Percentiles rank a stretch among this genome's conserved stretches.
phyloP scores from a whole-genome alignment of 2,329 filamentous ascomycete species.

The Colletotrichum lupini region DNA sequence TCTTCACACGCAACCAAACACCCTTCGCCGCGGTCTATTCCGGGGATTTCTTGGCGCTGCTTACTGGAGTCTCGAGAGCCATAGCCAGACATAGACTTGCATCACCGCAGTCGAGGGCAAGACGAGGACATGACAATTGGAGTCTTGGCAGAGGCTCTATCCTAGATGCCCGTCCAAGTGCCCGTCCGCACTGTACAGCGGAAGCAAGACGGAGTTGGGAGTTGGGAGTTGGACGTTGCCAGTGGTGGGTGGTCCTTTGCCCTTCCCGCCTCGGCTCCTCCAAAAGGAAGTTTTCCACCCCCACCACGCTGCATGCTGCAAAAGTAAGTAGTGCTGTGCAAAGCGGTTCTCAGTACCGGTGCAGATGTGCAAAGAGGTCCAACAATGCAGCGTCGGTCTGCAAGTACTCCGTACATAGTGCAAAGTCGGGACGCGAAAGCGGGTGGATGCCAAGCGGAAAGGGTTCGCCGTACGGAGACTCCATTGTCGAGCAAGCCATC shows the following conservation, averaged over 20 bases:
- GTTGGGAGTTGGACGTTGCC: neutral
- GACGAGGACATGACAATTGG: conserved; percentile 32
- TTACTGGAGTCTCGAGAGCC: neutral
- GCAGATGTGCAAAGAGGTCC: neutral
- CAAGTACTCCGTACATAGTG: neutral
- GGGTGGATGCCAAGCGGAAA: conserved; percentile 1
- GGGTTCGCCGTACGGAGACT: neutral
- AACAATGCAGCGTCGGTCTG: neutral
- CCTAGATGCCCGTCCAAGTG: conserved; percentile 5
- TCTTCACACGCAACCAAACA: conserved; percentile 7
- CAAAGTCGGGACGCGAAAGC: neutral
- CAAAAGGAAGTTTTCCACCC: neutral
- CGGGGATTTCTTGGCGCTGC: conserved; percentile 28
- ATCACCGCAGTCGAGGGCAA: conserved; percentile 20
- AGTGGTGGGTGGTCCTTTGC: neutral
- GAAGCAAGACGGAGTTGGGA: neutral
- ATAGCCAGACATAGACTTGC: neutral
- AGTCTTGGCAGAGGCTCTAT: conserved; percentile 29
- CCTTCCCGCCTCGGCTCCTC: neutral
- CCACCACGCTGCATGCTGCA: neutral
- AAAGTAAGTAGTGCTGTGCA: neutral
- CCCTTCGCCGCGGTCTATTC: conserved; percentile 29
- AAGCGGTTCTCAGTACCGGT: neutral
- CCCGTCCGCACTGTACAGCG: conserved; percentile 14
- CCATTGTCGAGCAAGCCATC: neutral